These are phyloP conservation scores for Ophiostoma piceae DNA, from an alignment of 2,329 filamentous ascomycete genomes.

Conservation along the genomic window DNA sequence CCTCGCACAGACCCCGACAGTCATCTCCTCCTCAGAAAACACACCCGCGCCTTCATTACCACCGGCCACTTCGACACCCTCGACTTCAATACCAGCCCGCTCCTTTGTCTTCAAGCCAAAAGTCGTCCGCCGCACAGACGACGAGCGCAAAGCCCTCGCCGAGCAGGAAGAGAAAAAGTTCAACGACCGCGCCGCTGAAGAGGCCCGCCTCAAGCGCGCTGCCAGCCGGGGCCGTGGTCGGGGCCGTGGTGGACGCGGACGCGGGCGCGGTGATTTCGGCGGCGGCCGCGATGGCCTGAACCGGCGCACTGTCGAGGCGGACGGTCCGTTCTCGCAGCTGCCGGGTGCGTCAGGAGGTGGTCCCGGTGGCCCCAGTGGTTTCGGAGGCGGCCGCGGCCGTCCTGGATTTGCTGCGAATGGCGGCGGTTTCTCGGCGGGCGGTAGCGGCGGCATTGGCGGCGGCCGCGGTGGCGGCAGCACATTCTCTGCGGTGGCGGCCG, in stretches of 20 bases:
- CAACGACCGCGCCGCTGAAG: constrained; percentile 32
- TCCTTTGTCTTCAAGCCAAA: constrained; percentile 35
- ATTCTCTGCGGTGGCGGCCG: constrained; percentile 29
- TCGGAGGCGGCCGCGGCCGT: constrained; percentile 16
- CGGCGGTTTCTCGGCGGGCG: constrained; percentile 24
- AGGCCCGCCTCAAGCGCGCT: constrained; percentile 30
- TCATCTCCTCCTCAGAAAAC: constrained; percentile 13
- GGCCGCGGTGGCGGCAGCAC: constrained; percentile 21
- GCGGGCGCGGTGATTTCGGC: constrained; percentile 30
- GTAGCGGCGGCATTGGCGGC: constrained; percentile 25
- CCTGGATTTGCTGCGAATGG: constrained; percentile 24
- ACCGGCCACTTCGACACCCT: background rate
- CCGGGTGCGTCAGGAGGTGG: constrained; percentile 22
- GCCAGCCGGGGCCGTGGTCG: constrained; percentile 32
- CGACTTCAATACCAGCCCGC: constrained; percentile 16
- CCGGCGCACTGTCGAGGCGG: constrained; percentile 33
- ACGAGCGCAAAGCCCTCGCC: constrained; percentile 36
- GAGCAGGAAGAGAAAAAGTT: constrained; percentile 35
- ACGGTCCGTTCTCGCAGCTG: constrained; percentile 37
- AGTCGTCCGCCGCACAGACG: constrained; percentile 34
- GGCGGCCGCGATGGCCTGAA: constrained; percentile 31
- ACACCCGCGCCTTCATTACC: background rate
- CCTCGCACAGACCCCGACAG: background rate
- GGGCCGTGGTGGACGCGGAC: constrained; percentile 28
- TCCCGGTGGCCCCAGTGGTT: background rate